A percentile compares a stretch with the other conserved stretches of the same genome.
These are phyloP conservation scores for Dichotomopilus funicola DNA, from an alignment of 2,329 filamentous ascomycete genomes.

Conservation along the genomic window DNA sequence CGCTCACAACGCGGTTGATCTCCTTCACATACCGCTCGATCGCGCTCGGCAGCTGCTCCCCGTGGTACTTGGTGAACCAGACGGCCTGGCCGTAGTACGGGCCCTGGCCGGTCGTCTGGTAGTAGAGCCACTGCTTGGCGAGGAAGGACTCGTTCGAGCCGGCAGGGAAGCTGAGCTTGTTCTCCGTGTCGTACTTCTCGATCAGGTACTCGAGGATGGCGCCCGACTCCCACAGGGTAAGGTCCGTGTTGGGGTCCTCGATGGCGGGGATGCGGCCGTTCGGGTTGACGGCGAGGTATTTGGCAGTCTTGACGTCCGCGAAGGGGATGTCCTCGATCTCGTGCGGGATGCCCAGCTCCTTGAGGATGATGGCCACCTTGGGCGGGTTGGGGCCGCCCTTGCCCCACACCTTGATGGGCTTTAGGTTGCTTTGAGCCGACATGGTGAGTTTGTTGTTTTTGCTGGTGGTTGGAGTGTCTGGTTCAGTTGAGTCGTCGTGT, in stretches of 20 bases:
- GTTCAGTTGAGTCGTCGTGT: neutral
- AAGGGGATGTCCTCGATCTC: constrained; percentile 21
- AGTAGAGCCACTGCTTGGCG: constrained; percentile 38
- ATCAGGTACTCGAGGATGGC: constrained; percentile 45
- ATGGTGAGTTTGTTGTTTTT: constrained; percentile 3
- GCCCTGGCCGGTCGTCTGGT: constrained; percentile 38
- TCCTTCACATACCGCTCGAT: constrained; percentile 25
- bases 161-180: constrained; percentile 34
- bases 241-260: constrained; percentile 35
- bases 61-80: constrained; percentile 26
- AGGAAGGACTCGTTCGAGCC: constrained; percentile 31
- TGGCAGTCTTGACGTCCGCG: constrained; percentile 28
- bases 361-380: constrained; percentile 25
- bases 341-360: constrained; percentile 29
- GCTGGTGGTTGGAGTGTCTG: neutral
- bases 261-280: constrained; percentile 32
- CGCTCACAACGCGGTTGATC: constrained; percentile 22
- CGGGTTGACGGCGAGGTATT: constrained; percentile 29
- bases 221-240: constrained; percentile 44
- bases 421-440: constrained; percentile 16
- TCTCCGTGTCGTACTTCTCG: constrained; percentile 38
- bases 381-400: constrained; percentile 8
- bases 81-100: constrained; percentile 36
- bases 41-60: constrained; percentile 20
- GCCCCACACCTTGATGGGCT: constrained; percentile 28